Base-by-base conservation (phyloP, 805 yeast species). In the Schwanniomyces vanrijiae region DNA sequence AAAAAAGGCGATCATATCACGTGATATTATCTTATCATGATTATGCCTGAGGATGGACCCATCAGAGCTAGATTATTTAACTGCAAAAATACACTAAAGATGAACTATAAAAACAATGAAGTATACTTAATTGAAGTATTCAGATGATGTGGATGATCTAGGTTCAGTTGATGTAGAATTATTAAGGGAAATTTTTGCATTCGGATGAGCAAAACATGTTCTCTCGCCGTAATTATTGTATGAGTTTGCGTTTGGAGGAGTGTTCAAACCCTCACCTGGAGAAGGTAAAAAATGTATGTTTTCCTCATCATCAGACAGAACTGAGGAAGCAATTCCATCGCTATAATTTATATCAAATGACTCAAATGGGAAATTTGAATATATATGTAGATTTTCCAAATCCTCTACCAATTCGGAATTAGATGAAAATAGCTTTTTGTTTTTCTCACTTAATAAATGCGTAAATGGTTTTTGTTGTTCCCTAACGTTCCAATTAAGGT, bases 401-500 rank as follows among this genome's bases (percentile, higher is more conserved):
- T 52, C 39, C 4, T 14, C 28, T 13, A 28, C 43, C 20, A 38
- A 38, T 7, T n/a, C 13, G 1, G 41, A 22, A 6, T 38, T 46
- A 33, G 49, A 55, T 26, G 42, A 42, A 44, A 55, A 54, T 42
- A 52, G 49, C 71, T 55, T 76, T 73, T 57, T 54, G 58, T 81
- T 83, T 62, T 80, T 77, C 22, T 77, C 81, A 34, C 86, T 45
- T 20, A 45, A 29, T 13, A 35, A 40, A 42, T 41, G 48, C 43
- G 54, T 44, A 61, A 89, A 87, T 3, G 96, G 85, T 58, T 88
- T 89, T 62, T 92, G 97, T 46, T 83, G 83, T 60, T 90, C 94
- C 54, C 97, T 78, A 22, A 81, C 90, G 63, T 92, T 92, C 99
- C 99, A 94, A 62, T 92, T 90, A 61, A 94, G 69, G 24, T 95